Percentiles rank a stretch among this genome's conserved stretches.
phyloP scores from a whole-genome alignment of 2,329 filamentous ascomycete species.

The Annulohypoxylon truncatum region DNA sequence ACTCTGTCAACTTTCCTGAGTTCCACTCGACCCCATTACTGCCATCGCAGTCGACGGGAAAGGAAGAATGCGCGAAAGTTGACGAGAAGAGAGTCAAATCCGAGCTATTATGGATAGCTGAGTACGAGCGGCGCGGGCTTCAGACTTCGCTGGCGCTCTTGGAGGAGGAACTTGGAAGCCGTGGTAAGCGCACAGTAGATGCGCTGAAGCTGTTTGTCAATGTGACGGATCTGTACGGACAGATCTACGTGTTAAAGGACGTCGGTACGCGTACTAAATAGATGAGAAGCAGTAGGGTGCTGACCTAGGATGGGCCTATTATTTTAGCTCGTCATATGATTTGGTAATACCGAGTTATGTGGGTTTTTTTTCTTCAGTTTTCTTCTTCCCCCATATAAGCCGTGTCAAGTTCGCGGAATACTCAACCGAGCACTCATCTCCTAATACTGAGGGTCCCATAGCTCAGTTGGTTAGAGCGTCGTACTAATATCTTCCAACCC shows the following conservation, averaged over 20 bases:
- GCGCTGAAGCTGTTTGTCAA: slow-evolving; percentile 47
- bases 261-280: background rate
- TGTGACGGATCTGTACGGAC: slow-evolving; percentile 52
- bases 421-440: background rate
- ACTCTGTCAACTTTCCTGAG: background rate
- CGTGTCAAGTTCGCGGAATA: background rate
- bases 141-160: slow-evolving; percentile 32
- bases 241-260: slow-evolving; percentile 49
- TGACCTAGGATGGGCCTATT: too few species aligned
- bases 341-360: background rate
- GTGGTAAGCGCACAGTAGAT: slow-evolving; percentile 10
- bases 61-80: background rate
- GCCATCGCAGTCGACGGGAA: background rate
- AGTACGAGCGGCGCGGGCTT: slow-evolving; percentile 46
- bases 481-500: background rate
- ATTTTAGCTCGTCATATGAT: background rate
- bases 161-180: slow-evolving; percentile 18
- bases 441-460: background rate
- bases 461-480: background rate
- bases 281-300: too few species aligned
- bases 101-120: slow-evolving; percentile 43
- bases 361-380: background rate
- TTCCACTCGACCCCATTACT: background rate
- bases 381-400: background rate
- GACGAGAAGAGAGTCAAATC: background rate